Evolutionary conservation across 2,329 filamentous ascomycete species (phyloP), one percentile per base, ranked within the genome.

Genomic region (Xylaria hypoxylon): DNA sequence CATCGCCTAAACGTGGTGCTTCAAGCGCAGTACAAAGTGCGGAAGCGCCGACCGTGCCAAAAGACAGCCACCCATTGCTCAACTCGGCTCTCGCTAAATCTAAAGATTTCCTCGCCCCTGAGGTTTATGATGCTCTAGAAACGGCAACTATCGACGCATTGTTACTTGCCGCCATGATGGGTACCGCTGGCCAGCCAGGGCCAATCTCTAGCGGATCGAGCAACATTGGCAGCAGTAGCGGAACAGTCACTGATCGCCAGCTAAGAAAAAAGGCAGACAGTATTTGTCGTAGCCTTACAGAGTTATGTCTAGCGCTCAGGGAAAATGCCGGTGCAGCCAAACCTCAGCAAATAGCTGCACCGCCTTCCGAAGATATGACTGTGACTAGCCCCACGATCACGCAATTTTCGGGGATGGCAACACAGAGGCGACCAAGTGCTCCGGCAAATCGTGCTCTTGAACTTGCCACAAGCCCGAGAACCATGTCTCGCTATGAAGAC

Each of bases 201-300:
- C 88, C 89, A 0, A 90, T 90, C 50, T 90, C 90, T 0, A 89
- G 90, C 65, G 88, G 86, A 48, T 87, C 87, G 13, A 90, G 89
- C 73, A 83, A 85, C 57, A 86, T 90, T 64, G 87, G 90, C 33
- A 79, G 81, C 38, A 61, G 80, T 57, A 69, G 74, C 52, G 73
- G 75, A 26, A 83, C 83, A 0, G 80, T 89, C 11, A 90, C 92
- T 1, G 95, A 99, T 77, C 89, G 96, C 57, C 93, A 97, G 76
- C 84, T 97, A 17, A 89, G 94, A 55, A 89, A 95, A 68, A 97
- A 97, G 79, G 93, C 93, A 31, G 95, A 99, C 76, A 94, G 92
- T 75, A 89, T 99, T 76, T 98, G 96, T 77, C 91, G 95, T 60
- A 96, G 92, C 75, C 81, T 99, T 70, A 98, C 95, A 0, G 96